Evolutionary conservation across 1,284 basidiomycete genomes (phyloP), one percentile per base, ranked within the genome.

Genomic region (Sphaerobolus stellatus): DNA sequence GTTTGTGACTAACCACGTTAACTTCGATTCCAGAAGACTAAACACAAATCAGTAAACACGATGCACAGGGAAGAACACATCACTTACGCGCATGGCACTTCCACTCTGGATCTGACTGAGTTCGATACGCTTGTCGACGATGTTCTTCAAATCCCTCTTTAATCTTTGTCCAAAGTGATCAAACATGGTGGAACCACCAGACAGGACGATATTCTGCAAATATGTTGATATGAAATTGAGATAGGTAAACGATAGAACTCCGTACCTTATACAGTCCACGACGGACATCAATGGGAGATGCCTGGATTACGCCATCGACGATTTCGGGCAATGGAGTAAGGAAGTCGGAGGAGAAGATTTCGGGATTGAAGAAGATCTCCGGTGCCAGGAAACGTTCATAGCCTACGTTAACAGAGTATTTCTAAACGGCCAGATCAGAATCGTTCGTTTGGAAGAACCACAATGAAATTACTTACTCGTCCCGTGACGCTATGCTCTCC

Each of bases 321-420:
- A 99, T 93, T 61, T 98, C 88, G 1, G 97, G 95, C 3, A 99
- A 81, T 4, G 97, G 97, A 2, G 96, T 98, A 58, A 99, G 75
- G 81, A 98, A 99, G 73, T 99, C 97, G 45, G 94, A 97, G 1
- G 92, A 96, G 71, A 91, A 93, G 64, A 99, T 98, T 71, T 99
- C 97, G 11, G 97, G 97, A 75, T 99, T 99, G 83, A 99, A 99
- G 78, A 99, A 98, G 69, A 99, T 97, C 71, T 99, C 97, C 4
- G 97, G 94, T 1, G 96, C 96, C 36, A 99, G 85, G 83, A 99
- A 99, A 33, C 97, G 92, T 73, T 99, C 97, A 74, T 98, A 99
- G 20, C 97, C 97, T 57, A 99, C 86, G 66, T 99, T 96, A 46
- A 99, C 78, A 50, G 78, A 70, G 72, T 96, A 97, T 85, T 91